phyloP scores from a whole-genome alignment of 2,329 filamentous ascomycete species.

The Penicillium psychrosexuale region DNA sequence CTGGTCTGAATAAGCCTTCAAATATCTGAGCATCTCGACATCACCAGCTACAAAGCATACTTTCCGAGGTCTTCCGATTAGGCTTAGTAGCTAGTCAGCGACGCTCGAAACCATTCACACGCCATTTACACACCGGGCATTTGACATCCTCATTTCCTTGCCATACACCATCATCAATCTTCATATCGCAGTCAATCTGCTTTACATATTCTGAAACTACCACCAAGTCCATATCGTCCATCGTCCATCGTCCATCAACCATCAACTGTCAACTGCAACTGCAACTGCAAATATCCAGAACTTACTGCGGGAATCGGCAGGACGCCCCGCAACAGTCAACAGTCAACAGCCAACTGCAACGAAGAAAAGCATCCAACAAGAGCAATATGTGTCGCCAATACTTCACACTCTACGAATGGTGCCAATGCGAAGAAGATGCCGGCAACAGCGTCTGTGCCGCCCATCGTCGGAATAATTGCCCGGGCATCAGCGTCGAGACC shows the following conservation, averaged over 20 bases:
- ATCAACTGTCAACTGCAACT: neutral
- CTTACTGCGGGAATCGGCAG: neutral
- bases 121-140: neutral
- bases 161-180: neutral
- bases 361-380: neutral
- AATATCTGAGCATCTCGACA: neutral
- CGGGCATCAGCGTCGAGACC: slow-evolving; percentile 33
- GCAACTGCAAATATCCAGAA: neutral
- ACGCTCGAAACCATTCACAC: neutral
- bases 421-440: slow-evolving; percentile 38
- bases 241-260: neutral
- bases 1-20: slow-evolving; percentile 18
- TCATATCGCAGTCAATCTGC: neutral
- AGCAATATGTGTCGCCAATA: slow-evolving; percentile 38
- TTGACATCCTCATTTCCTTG: neutral
- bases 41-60: neutral
- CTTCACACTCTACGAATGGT: slow-evolving; percentile 39
- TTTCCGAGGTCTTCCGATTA: neutral
- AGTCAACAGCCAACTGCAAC: neutral
- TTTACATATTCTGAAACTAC: neutral
- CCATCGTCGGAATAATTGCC: slow-evolving; percentile 28
- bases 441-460: slow-evolving; percentile 31
- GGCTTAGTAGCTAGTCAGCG: neutral
- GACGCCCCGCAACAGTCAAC: neutral
- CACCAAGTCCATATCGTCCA: neutral